Evolutionary conservation across 148 eudicot genomes (phyloP).

Genomic region (Vaccinium darrowii): DNA sequence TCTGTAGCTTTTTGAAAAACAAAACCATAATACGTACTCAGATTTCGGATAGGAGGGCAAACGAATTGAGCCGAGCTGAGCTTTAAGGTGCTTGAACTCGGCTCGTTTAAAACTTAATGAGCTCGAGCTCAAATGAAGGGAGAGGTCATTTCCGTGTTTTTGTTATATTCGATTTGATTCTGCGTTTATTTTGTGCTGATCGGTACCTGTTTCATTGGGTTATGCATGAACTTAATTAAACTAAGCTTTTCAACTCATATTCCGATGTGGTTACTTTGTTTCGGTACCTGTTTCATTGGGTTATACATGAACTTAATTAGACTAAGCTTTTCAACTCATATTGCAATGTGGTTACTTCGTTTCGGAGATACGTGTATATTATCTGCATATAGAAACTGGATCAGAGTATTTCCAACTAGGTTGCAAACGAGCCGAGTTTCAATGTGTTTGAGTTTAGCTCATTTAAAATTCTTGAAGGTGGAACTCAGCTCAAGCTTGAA

Average conservation of each 20-base stretch:
- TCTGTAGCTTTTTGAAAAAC: no score
- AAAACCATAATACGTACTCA: no score
- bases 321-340: neutral
- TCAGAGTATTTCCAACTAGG: neutral
- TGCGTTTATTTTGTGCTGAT: neutral
- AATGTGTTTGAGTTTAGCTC: neutral
- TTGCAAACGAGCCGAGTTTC: neutral
- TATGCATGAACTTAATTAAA: no score
- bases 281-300: neutral
- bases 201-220: neutral
- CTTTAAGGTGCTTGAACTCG: no score
- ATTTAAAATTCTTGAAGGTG: neutral
- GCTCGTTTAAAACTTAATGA: no score
- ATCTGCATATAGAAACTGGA: neutral
- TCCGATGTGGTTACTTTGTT: no score
- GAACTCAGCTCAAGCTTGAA: neutral
- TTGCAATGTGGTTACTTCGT: neutral
- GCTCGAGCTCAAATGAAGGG: slow-evolving; percentile 1
- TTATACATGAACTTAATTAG: no score
- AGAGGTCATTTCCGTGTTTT: slow-evolving; percentile 11
- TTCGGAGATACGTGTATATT: neutral
- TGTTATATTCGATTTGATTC: no score
- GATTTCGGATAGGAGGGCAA: no score
- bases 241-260: no score
- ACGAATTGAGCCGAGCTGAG: no score